Evolutionary conservation across 352 stramenopile species (phyloP).

Genomic region (Globisporangium camurandrum): DNA sequence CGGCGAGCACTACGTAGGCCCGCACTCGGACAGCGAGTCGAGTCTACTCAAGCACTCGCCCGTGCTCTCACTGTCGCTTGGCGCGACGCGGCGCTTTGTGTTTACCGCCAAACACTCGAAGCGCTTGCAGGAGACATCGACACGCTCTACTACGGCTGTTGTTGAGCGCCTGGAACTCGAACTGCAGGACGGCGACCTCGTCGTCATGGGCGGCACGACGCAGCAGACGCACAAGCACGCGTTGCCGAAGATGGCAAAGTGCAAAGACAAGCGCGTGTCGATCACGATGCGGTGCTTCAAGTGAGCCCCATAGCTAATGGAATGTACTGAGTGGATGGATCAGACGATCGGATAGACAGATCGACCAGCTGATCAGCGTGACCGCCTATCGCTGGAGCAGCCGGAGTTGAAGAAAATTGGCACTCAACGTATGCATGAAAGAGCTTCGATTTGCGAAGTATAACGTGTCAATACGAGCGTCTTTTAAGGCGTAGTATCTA

Average conservation of each 20-base stretch:
- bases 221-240: slow-evolving; percentile 39
- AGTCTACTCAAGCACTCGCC: slow-evolving; percentile 31
- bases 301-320: no score
- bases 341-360: no score
- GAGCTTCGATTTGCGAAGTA: no score
- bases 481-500: no score
- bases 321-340: no score
- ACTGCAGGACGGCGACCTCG: slow-evolving; percentile 32
- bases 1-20: slow-evolving; percentile 75
- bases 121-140: neutral
- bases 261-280: slow-evolving; percentile 3
- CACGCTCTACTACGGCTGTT: neutral
- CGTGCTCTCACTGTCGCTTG: slow-evolving; percentile 32
- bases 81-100: slow-evolving; percentile 30
- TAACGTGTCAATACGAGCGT: no score
- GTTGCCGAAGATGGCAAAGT: slow-evolving; percentile 26
- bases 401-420: no score
- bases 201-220: slow-evolving; percentile 38
- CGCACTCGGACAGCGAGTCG: slow-evolving; percentile 65
- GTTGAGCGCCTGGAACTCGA: slow-evolving; percentile 18
- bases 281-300: slow-evolving; percentile 15
- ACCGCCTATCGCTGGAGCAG: no score
- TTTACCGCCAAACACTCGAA: slow-evolving; percentile 5
- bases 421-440: no score
- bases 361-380: no score